These are phyloP conservation scores for Rutstroemia sp. DNA, from an alignment of 2,329 filamentous ascomycete species.

Conservation along the genomic window DNA sequence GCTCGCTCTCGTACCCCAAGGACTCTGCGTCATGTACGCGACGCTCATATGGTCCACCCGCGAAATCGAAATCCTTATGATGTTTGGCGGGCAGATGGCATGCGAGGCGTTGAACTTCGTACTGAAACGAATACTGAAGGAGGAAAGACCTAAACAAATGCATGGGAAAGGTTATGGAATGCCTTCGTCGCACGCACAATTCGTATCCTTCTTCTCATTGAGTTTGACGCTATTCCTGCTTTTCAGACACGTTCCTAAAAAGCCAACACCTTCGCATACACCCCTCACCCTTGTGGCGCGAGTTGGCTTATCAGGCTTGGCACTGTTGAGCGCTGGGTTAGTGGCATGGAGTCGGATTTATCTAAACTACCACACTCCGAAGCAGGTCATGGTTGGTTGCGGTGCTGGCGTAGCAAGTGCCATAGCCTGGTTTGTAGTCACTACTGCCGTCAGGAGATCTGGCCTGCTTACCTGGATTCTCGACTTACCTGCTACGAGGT, in stretches of 20 bases:
- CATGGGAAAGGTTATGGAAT: slow-evolving; percentile 95
- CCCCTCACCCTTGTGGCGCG: slow-evolving; percentile 58
- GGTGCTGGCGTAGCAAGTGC: slow-evolving; percentile 65
- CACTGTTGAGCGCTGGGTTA: slow-evolving; percentile 51
- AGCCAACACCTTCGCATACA: slow-evolving; percentile 32
- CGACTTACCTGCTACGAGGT: slow-evolving; percentile 54
- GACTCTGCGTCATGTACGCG: slow-evolving; percentile 80
- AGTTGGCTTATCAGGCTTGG: slow-evolving; percentile 43
- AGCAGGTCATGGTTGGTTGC: slow-evolving; percentile 78
- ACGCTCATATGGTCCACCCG: slow-evolving; percentile 87
- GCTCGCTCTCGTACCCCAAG: slow-evolving; percentile 90
- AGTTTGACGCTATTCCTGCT: slow-evolving; percentile 80
- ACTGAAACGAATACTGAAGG: slow-evolving; percentile 85
- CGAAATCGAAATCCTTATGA: slow-evolving; percentile 80
- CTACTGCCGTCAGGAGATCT: slow-evolving; percentile 53
- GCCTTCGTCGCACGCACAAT: slow-evolving; percentile 93
- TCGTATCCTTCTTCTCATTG: slow-evolving; percentile 83
- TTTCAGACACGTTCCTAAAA: slow-evolving; percentile 62
- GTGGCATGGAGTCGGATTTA: slow-evolving; percentile 85
- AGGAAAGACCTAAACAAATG: slow-evolving; percentile 77
- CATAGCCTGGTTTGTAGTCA: slow-evolving; percentile 70
- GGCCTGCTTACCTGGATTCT: slow-evolving; percentile 69
- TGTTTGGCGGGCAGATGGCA: slow-evolving; percentile 84
- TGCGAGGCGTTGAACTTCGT: slow-evolving; percentile 89
- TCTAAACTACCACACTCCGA: slow-evolving; percentile 83